Conservation (phyloP, 2,329 filamentous ascomycete genomes). For the Ophiocordyceps camponoti-leonardi region DNA sequence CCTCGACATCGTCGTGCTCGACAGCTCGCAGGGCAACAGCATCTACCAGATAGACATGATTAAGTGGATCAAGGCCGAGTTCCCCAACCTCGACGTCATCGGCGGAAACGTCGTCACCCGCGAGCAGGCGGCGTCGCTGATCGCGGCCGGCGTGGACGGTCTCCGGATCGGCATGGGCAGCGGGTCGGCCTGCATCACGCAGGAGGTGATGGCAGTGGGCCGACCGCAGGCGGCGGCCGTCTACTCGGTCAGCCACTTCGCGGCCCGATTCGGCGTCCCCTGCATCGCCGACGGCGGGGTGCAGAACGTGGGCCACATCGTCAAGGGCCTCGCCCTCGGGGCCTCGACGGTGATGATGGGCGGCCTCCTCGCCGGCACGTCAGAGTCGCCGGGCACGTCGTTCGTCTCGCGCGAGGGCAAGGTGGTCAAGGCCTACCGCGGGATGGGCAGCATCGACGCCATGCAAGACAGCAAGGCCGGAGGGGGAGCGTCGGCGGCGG, state of each 20-base stretch:
- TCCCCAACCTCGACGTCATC: conserved; percentile 80
- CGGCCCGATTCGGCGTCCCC: conserved; percentile 83
- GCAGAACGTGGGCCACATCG: conserved; percentile 97
- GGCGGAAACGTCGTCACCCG: conserved; percentile 97
- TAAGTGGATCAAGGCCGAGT: conserved; percentile 81
- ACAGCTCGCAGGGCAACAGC: conserved; percentile 95
- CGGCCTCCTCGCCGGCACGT: conserved; percentile 89
- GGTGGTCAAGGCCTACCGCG: conserved; percentile 97
- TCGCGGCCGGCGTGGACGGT: conserved; percentile 87
- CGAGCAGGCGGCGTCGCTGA: conserved; percentile 83
- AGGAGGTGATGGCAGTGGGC: conserved; percentile 98
- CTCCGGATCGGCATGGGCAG: conserved; percentile 98
- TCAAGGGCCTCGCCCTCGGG: conserved; percentile 90
- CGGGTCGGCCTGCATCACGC: conserved; percentile 94
- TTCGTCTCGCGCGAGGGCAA: conserved; percentile 94
- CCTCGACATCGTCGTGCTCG: conserved; percentile 85
- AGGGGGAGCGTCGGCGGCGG: no score
- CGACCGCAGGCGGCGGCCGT: conserved; percentile 90
- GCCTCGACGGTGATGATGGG: conserved; percentile 99
- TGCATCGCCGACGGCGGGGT: conserved; percentile 97
- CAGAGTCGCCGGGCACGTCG: conserved; percentile 91
- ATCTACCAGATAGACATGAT: conserved; percentile 99
- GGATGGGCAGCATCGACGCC: conserved; percentile 96
- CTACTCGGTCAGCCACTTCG: conserved; percentile 76
- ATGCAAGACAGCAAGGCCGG: conserved; percentile 99